Conservation (phyloP, 345 rosid genomes). For the Gossypium bickii region DNA sequence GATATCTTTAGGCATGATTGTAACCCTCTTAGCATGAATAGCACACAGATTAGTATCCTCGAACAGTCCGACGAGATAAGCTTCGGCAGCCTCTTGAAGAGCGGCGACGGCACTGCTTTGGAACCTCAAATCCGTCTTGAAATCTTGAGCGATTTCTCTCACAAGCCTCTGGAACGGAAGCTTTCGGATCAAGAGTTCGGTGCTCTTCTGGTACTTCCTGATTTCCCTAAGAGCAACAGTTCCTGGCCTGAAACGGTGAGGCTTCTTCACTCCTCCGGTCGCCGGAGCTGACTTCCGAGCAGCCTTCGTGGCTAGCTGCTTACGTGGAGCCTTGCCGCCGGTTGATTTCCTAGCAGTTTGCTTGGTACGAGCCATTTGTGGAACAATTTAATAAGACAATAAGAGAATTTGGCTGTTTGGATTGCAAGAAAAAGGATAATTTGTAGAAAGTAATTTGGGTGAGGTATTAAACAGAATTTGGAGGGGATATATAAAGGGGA, state of each 20-base stretch:
- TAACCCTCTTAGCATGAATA: neutral
- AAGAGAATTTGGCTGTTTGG: neutral
- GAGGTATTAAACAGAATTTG: no score
- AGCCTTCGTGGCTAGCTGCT: neutral
- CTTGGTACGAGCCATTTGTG: neutral
- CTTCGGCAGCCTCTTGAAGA: neutral
- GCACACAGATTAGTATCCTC: neutral
- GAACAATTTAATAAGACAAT: no score
- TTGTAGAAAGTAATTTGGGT: no score
- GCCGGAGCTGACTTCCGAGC: neutral
- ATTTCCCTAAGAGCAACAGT: neutral
- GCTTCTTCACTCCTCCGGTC: slow-evolving; percentile 5
- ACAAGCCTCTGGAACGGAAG: neutral
- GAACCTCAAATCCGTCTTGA: neutral
- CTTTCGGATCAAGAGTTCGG: neutral
- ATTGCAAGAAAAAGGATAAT: neutral
- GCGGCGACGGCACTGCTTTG: slow-evolving; percentile 2
- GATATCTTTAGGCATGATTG: neutral
- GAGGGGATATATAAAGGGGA: neutral
- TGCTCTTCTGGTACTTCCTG: slow-evolving; percentile 1
- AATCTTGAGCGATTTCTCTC: neutral
- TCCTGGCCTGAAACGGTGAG: neutral
- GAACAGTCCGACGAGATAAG: neutral
- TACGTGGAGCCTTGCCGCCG: neutral
- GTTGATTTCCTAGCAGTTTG: neutral